A percentile compares a stretch with the other conserved stretches of the same genome.
Evolutionary conservation across 2,329 filamentous ascomycete species (phyloP).

Genomic region (Podosphaera aphanis): DNA sequence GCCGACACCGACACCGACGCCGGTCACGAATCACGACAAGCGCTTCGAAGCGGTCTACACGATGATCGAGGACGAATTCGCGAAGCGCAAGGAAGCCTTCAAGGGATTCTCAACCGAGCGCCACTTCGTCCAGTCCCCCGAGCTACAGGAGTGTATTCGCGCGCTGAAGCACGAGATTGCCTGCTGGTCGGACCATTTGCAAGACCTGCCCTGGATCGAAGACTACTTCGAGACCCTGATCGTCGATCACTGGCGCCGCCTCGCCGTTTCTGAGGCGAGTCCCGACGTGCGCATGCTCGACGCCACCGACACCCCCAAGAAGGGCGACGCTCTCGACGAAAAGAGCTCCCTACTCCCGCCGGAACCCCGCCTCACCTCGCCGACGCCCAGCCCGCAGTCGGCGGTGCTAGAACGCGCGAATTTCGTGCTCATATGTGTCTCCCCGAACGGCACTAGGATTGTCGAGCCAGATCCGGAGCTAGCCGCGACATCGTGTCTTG

Average conservation of each 20-base stretch:
- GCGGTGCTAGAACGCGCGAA: not conserved
- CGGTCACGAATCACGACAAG: too few relatives aligned
- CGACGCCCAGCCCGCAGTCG: too few relatives aligned
- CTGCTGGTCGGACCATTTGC: not conserved
- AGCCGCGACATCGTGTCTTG: not conserved
- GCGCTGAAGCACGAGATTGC: not conserved
- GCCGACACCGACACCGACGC: too few relatives aligned
- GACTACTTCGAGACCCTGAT: not conserved
- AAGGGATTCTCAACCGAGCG: too few relatives aligned
- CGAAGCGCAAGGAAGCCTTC: too few relatives aligned
- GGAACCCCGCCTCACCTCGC: too few relatives aligned
- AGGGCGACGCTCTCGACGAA: not conserved
- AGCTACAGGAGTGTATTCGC: not conserved
- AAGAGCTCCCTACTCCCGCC: too few relatives aligned
- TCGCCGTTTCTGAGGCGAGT: not conserved
- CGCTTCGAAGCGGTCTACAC: too few relatives aligned
- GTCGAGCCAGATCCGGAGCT: not conserved
- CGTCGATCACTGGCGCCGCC: not conserved
- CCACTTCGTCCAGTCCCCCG: not conserved
- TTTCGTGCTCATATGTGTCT: not conserved
- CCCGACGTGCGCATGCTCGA: not conserved
- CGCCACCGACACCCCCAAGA: not conserved
- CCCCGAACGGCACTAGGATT: not conserved
- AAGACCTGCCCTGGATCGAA: not conserved
- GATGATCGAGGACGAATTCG: too few relatives aligned